Conservation (phyloP, 768 basidiomycete species). For the Rhodotorula paludigena region DNA sequence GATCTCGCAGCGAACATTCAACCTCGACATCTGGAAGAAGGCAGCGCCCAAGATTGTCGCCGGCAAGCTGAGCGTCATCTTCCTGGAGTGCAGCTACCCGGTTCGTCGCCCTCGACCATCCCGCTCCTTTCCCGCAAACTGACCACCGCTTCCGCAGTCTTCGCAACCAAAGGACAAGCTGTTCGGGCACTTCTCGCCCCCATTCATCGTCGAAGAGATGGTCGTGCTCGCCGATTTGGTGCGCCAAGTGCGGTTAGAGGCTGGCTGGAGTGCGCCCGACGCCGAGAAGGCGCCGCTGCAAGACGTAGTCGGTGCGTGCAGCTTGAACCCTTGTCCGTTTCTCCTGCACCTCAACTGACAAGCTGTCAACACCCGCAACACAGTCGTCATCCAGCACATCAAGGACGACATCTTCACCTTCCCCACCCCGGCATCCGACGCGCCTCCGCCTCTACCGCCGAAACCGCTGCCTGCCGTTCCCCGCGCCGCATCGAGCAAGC, state of each 20-base stretch:
- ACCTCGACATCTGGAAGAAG: constrained; percentile 68
- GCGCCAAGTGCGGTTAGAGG: constrained; percentile 42
- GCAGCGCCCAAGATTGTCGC: constrained; percentile 70
- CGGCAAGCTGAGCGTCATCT: constrained; percentile 65
- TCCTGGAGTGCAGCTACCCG: constrained; percentile 78
- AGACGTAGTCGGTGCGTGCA: constrained; percentile 21
- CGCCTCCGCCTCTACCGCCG: neutral
- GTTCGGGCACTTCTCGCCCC: constrained; percentile 82
- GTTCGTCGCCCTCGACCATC: constrained; percentile 12
- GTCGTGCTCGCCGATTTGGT: constrained; percentile 65
- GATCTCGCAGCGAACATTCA: constrained; percentile 59
- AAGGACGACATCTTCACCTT: constrained; percentile 56
- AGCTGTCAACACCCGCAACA: no score
- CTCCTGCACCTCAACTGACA: no score
- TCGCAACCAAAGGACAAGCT: constrained; percentile 63
- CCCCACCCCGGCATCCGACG: neutral
- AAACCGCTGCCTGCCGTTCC: neutral
- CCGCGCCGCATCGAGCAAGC: neutral
- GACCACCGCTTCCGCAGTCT: constrained; percentile 49
- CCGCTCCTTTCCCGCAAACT: neutral
- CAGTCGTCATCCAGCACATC: constrained; percentile 65
- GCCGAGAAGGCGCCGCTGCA: neutral
- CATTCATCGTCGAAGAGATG: constrained; percentile 72
- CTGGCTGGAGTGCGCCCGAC: neutral
- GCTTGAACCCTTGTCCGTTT: no score